Conservation (phyloP, 495 filamentous ascomycete genomes). For the Cairneyella variabilis region DNA sequence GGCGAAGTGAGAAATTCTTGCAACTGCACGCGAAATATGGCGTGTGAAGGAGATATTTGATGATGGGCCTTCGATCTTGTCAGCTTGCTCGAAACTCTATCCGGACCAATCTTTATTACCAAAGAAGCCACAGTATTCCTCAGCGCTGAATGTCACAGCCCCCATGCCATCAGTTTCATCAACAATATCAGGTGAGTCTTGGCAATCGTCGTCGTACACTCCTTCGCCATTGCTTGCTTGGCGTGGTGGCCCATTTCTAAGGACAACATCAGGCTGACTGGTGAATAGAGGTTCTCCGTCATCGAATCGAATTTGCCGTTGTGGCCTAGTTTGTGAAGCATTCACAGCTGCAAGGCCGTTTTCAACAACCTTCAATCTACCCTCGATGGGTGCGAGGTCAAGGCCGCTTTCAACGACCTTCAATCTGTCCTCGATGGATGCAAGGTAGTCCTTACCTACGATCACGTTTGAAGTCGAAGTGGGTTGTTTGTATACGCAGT, state of each 20-base stretch:
- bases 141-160: conserved; percentile 35
- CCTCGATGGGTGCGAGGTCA: not conserved
- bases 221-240: not conserved
- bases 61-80: conserved; percentile 35
- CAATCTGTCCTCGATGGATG: not conserved
- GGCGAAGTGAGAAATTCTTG: not conserved
- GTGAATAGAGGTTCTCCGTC: too few species aligned
- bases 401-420: not conserved
- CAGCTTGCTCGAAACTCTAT: conserved; percentile 1
- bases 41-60: conserved; percentile 47
- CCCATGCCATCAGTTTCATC: conserved; percentile 46
- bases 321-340: too few species aligned
- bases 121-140: conserved; percentile 45
- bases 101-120: conserved; percentile 24
- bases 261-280: too few species aligned
- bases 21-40: conserved; percentile 31
- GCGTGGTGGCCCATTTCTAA: not conserved
- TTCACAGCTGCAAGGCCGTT: too few species aligned
- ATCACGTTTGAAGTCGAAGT: conserved; percentile 38
- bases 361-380: too few species aligned
- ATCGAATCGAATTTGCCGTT: too few species aligned
- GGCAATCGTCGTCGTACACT: conserved; percentile 23
- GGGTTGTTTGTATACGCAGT: conserved; percentile 41
- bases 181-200: too few species aligned
- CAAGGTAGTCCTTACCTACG: conserved; percentile 39